Evolutionary conservation across 2,329 filamentous ascomycete genomes (phyloP).

Genomic region (Fusarium hostae): DNA sequence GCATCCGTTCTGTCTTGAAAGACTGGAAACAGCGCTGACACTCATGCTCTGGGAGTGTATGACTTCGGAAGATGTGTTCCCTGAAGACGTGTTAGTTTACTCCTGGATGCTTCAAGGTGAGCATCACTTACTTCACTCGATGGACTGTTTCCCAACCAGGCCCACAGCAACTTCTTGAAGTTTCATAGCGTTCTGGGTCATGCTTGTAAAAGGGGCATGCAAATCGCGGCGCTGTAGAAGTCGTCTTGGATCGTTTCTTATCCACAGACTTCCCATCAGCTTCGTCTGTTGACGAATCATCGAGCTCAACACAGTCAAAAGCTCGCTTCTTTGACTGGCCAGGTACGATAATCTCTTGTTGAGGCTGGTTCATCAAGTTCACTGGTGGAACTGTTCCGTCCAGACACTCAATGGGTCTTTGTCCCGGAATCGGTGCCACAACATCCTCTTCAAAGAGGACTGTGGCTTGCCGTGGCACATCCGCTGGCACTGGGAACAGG

Average conservation of each 20-base stretch:
- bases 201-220: constrained; percentile 38
- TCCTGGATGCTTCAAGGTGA: background rate
- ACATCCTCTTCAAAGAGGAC: constrained; percentile 14
- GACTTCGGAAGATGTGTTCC: constrained; percentile 31
- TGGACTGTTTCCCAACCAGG: constrained; percentile 27
- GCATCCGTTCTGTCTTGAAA: constrained; percentile 1
- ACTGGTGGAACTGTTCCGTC: background rate
- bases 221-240: background rate
- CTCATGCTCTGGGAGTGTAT: constrained; percentile 14
- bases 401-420: background rate
- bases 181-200: constrained; percentile 8
- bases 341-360: background rate
- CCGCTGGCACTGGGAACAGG: background rate
- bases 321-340: constrained; percentile 1
- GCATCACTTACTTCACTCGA: constrained; percentile 25
- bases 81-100: background rate
- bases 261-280: background rate
- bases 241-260: constrained; percentile 1
- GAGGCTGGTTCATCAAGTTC: background rate
- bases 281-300: constrained; percentile 8
- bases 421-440: background rate
- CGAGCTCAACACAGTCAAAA: background rate
- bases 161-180: constrained; percentile 25
- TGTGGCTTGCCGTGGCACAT: background rate
- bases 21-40: constrained; percentile 21